Evolutionary conservation across 1,139 yeast genomes (phyloP), one percentile per base, ranked within the genome.

Genomic region (Geotrichum fermentans): DNA sequence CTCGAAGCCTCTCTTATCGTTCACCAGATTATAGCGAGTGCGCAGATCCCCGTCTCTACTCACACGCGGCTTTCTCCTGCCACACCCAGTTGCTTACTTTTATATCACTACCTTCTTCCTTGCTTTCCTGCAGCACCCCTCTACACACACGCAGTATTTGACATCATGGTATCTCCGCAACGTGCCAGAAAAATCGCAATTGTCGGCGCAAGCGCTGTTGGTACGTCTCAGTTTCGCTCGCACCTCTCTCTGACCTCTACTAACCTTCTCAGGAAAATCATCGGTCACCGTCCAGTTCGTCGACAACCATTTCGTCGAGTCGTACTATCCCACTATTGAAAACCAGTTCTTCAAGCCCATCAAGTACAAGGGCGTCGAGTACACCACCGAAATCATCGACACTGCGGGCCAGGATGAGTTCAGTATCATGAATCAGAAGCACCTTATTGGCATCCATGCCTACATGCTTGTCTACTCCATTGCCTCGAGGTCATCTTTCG

Each of bases 401-500:
- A 89, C 97, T 0, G 96, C 96, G 0, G 97, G 97, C n/a, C 71
- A 72, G 70, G 96, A 89, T 66, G 96, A 89, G 70, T 86, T 83
- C 64, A 80, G 88, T 53, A 82, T 87, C 59, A 79, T 89, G 72
- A 85, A 82, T 63, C 92, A 86, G 66, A 85, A 86, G 61, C 85
- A 87, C 56, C 70, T 87, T 50, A 84, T 86, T 49, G 95, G 95
- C 14, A 80, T 85, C 47, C 95, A 87, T 63, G 97, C 96, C 1
- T 86, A 85, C 64, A 73, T 89, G 53, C 71, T 89, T 42, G 87
- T 88, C 35, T 89, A 86, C 68, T 83, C 94, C 45, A 89, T 89
- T 45, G 82, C 89, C 18, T 83, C 90, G 40, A 72, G 85, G 57
- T 79, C 81, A 56, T 83, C 94, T 36, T 88, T 89, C 66, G 95